phyloP scores from a whole-genome alignment of 2,329 filamentous ascomycete species.

The Paecilomyces niveus region DNA sequence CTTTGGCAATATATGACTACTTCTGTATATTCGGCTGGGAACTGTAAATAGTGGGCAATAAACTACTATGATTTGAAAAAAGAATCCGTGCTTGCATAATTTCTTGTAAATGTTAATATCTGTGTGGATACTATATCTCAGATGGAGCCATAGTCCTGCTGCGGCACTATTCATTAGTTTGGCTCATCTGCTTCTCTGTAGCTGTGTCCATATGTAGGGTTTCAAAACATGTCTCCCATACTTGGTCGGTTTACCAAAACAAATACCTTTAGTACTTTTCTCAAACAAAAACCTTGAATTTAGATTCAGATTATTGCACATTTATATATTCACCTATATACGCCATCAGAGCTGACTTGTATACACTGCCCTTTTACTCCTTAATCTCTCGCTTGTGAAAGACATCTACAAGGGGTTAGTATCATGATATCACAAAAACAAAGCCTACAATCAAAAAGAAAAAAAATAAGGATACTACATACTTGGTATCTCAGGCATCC shows the following conservation, averaged over 20 bases:
- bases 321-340: neutral
- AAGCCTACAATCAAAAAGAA: neutral
- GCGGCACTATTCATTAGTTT: too few relatives aligned
- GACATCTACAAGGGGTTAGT: conserved; percentile 22
- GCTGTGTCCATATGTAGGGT: too few relatives aligned
- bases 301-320: too few relatives aligned
- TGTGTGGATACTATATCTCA: too few relatives aligned
- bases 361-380: conserved; percentile 19
- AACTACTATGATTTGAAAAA: too few relatives aligned
- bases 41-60: neutral
- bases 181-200: too few relatives aligned
- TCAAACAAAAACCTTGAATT: too few relatives aligned
- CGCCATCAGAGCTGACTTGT: neutral
- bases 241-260: too few relatives aligned
- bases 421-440: conserved; percentile 5
- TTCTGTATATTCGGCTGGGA: neutral
- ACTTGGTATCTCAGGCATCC: conserved; percentile 47
- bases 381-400: conserved; percentile 43
- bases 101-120: too few relatives aligned
- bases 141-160: too few relatives aligned
- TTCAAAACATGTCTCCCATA: neutral
- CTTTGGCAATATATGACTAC: neutral
- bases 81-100: too few relatives aligned
- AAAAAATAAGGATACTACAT: conserved; percentile 10
- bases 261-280: too few relatives aligned